Evolutionary conservation across 2,329 filamentous ascomycete species (phyloP).

Genomic region (Stromatinia cepivora): DNA sequence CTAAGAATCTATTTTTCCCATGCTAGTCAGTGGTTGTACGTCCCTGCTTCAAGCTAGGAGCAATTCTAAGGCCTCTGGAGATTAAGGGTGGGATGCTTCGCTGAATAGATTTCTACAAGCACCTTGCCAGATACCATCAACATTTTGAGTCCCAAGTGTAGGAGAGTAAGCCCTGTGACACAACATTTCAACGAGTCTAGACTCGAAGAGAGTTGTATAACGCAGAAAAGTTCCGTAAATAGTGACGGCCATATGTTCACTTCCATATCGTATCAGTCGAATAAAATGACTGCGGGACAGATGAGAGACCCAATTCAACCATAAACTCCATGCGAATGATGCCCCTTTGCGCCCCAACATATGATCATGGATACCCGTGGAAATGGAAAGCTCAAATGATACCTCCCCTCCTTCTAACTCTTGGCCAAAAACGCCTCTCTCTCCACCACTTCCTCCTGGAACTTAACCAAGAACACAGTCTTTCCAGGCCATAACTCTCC

Average conservation of each 20-base stretch:
- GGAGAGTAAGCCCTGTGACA: neutral
- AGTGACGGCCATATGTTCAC: neutral
- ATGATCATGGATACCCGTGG: neutral
- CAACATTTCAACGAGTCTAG: neutral
- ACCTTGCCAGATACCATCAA: neutral
- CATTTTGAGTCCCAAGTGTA: neutral
- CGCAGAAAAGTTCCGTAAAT: neutral
- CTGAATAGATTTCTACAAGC: neutral
- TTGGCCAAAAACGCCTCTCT: constrained; percentile 79
- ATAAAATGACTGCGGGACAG: neutral
- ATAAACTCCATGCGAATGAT: constrained; percentile 3
- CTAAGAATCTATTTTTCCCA: neutral
- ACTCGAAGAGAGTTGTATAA: neutral
- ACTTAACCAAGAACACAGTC: constrained; percentile 94
- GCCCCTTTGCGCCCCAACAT: constrained; percentile 2
- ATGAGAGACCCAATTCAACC: neutral
- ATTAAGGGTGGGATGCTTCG: neutral
- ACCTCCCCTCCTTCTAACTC: constrained; percentile 34
- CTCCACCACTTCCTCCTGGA: constrained; percentile 87
- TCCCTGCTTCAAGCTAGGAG: neutral
- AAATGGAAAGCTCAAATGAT: neutral
- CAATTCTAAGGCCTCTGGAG: neutral
- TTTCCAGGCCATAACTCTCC: constrained; percentile 91
- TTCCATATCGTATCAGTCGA: constrained; percentile 6
- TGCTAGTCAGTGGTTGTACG: neutral